Evolutionary conservation across 305 asterid genomes (phyloP).

Genomic region (Fraxinus angustifolia): DNA sequence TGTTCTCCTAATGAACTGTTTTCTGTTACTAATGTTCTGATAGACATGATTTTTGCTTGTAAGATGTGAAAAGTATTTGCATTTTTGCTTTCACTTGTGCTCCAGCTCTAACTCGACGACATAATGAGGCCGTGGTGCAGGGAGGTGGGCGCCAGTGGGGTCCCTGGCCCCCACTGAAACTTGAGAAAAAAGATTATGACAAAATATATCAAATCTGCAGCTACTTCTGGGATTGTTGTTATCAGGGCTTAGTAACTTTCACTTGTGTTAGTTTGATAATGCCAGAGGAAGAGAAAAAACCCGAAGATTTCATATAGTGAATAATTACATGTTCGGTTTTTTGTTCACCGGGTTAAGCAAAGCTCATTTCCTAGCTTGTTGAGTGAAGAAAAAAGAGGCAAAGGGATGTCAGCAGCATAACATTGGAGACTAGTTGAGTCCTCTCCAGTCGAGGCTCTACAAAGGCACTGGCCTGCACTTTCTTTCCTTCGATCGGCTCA

Average conservation of each 20-base stretch:
- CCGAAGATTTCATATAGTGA: not conserved
- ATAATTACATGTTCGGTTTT: not conserved
- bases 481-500: not conserved
- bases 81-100: not conserved
- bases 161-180: not conserved
- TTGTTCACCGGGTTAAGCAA: not conserved
- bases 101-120: not conserved
- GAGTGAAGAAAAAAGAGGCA: not conserved
- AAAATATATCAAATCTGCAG: too few relatives aligned
- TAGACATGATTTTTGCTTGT: not conserved
- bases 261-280: not conserved
- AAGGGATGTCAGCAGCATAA: not conserved
- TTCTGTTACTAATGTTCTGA: not conserved
- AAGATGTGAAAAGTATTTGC: not conserved
- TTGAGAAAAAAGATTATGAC: not conserved
- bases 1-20: not conserved
- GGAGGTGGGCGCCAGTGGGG: not conserved
- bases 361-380: not conserved
- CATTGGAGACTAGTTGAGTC: not conserved
- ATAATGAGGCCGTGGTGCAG: not conserved
- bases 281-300: not conserved
- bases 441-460: not conserved
- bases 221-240: not conserved
- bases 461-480: not conserved
- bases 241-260: not conserved